These are phyloP conservation scores for Thalassiosira mediterranea DNA, from an alignment of 352 stramenopile genomes.

Conservation along the genomic window DNA sequence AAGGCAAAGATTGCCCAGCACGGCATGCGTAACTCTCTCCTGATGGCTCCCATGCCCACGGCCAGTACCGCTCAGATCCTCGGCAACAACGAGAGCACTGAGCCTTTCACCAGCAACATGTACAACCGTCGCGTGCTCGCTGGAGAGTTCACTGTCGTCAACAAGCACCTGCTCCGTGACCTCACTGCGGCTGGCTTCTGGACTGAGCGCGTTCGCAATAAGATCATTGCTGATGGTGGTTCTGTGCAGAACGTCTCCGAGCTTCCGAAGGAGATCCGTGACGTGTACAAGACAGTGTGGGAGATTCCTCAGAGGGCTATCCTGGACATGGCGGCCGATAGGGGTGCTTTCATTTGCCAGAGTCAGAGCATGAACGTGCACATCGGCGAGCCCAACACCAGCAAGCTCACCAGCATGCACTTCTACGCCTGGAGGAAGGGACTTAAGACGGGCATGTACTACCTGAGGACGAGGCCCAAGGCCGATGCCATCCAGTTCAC, in stretches of 20 bases:
- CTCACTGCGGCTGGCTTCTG: slow-evolving; percentile 95
- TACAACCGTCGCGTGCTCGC: slow-evolving; percentile 98
- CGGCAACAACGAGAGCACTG: slow-evolving; percentile 99
- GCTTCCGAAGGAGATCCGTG: slow-evolving; percentile 85
- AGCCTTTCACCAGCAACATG: slow-evolving; percentile 99
- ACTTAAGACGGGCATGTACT: slow-evolving; percentile 99
- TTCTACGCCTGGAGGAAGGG: slow-evolving; percentile 99
- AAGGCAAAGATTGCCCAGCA: slow-evolving; percentile 93
- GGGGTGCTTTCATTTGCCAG: slow-evolving; percentile 98
- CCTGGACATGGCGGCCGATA: slow-evolving; percentile 97
- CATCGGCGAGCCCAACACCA: slow-evolving; percentile 96
- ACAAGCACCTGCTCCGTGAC: slow-evolving; percentile 99
- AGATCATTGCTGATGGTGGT: slow-evolving; percentile 97
- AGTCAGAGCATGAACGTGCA: slow-evolving; percentile 95
- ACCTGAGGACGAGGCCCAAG: slow-evolving; percentile 97
- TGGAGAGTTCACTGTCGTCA: slow-evolving; percentile 99
- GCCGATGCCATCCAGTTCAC: slow-evolving; percentile 99
- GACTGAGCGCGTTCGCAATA: slow-evolving; percentile 96
- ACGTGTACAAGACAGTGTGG: slow-evolving; percentile 99
- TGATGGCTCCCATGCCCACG: slow-evolving; percentile 99
- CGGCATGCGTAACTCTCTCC: slow-evolving; percentile 97
- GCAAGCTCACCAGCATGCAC: slow-evolving; percentile 99
- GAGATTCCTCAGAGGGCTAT: slow-evolving; percentile 98
- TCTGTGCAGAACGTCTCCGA: slow-evolving; percentile 91
- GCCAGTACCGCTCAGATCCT: slow-evolving; percentile 99